Conservation (phyloP, 176 grass and related monocot species). For the Hsuehochloa calcarea region DNA sequence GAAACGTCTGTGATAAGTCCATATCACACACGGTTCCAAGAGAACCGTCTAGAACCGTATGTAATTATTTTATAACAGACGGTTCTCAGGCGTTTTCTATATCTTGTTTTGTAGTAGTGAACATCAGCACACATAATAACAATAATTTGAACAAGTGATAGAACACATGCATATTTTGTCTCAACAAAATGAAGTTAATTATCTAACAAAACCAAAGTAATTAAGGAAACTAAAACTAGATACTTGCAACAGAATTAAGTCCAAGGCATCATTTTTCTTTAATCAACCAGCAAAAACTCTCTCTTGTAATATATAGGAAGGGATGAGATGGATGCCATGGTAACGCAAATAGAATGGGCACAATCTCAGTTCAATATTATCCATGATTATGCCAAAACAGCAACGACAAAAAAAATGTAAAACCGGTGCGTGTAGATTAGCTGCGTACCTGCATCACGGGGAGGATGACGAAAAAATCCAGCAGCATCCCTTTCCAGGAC, state of each 20-base stretch:
- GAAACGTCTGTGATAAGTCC: too few relatives aligned
- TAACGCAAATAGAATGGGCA: background rate
- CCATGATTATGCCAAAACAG: background rate
- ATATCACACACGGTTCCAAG: too few relatives aligned
- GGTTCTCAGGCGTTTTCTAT: too few relatives aligned
- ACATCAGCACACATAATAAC: background rate
- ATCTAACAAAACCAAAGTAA: background rate
- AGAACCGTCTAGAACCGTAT: too few relatives aligned
- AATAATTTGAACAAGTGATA: background rate
- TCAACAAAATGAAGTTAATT: background rate
- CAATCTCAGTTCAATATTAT: background rate
- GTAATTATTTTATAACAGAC: too few relatives aligned
- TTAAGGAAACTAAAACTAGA: background rate
- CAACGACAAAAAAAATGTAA: background rate
- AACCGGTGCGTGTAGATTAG: background rate
- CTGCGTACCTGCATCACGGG: constrained; percentile 75
- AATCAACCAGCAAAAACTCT: background rate
- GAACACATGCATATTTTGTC: background rate
- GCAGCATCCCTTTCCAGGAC: constrained; percentile 47
- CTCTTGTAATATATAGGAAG: background rate
- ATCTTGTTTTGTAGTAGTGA: too few relatives aligned
- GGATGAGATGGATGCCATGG: background rate
- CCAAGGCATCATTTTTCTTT: background rate
- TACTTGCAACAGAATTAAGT: background rate
- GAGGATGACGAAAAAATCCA: constrained; percentile 79